Evolutionary conservation across 176 grass and related monocot species (phyloP), one percentile per base, ranked within the genome.

Genomic region (Musa schizocarpa): DNA sequence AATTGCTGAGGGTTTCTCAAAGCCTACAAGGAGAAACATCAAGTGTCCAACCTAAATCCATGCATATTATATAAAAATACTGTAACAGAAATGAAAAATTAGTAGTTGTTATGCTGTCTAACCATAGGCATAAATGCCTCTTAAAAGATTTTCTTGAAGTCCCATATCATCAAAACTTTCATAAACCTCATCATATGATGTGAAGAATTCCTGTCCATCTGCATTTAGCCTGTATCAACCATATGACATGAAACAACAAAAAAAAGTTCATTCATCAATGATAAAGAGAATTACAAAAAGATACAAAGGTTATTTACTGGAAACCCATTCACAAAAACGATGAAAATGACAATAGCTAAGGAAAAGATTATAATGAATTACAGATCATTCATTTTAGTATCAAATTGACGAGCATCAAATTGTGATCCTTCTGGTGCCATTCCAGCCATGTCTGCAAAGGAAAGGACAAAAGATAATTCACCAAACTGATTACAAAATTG

Each of bases 81-180:
- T 34, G 65, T 26, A 68, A 16, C 3, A 50, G 25, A 79, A 72
- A 76, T 13, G 43, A 13, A 6, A 11, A 27, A 27, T 27, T 27
- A 27, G 26, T 27, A 27, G 2, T 54, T 11, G 4, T 16, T 63
- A 64, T 55, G 50, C 3, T 26, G 13, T n/a, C 8, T 23, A 87
- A 92, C 90, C 90, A 76, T 92, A 92, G 43, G 90, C 90, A 27
- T 92, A 92, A 72, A 92, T 92, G 75, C 90, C 90, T 68, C 90
- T 81, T 24, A 92, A 73, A 80, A 92, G 90, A 68, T 92, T 92
- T 81, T 92, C 90, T 68, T 87, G 84, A 56, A 92, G 84, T 0
- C 82, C 69, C 90, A 92, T 92, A 78, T 65, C 80, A 72, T 92
- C 90, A 59, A 92, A 92, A 59, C 87, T 92, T 14, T 92, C 90